These are phyloP conservation scores for Nitzschia sp. DNA, from an alignment of 108 stramenopile genomes.

Conservation along the genomic window DNA sequence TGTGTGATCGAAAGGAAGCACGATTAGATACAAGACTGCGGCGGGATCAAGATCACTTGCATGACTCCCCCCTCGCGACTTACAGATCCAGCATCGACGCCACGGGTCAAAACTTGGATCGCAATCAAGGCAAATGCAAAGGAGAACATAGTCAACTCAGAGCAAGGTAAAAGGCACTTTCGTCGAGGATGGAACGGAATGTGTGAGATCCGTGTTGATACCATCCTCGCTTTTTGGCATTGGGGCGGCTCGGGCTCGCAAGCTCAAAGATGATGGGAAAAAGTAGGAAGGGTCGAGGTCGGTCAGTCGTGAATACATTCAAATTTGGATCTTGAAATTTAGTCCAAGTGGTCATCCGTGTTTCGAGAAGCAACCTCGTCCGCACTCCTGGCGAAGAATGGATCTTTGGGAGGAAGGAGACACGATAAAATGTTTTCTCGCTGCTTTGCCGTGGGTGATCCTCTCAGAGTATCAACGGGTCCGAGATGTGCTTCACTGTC, in stretches of 20 bases:
- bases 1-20: neutral
- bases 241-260: too few relatives aligned
- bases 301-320: too few relatives aligned
- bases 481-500: conserved; percentile 6
- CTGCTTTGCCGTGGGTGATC: conserved; percentile 17
- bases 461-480: conserved; percentile 29
- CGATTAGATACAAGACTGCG: neutral
- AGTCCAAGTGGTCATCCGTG: neutral
- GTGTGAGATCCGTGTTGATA: neutral
- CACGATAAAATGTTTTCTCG: conserved; percentile 21
- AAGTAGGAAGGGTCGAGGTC: too few relatives aligned
- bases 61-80: too few relatives aligned
- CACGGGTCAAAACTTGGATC: neutral
- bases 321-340: too few relatives aligned
- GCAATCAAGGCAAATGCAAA: neutral
- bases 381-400: neutral
- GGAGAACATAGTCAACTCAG: neutral
- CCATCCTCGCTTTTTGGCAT: neutral
- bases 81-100: neutral
- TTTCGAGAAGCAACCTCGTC: neutral
- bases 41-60: too few relatives aligned
- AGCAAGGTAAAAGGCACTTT: neutral
- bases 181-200: neutral
- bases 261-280: too few relatives aligned
- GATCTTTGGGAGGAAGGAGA: conserved; percentile 1